Conservation (phyloP, 2,329 filamentous ascomycete species). For the Aureobasidium uvarum region DNA sequence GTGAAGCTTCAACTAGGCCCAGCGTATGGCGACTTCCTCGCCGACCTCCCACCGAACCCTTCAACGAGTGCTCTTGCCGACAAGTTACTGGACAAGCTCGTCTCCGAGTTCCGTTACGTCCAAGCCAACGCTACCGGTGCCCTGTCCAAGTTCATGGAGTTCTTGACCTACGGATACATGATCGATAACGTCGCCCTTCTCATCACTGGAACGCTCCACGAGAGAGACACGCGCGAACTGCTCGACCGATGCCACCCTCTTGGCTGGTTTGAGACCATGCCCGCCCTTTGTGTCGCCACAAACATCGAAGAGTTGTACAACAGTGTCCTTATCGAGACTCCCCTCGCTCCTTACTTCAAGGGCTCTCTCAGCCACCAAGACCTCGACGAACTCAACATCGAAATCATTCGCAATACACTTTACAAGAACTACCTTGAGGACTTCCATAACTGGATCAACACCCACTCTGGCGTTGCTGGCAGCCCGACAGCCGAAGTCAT, state of each 20-base stretch:
- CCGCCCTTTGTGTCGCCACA: constrained; percentile 93
- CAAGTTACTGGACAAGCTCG: constrained; percentile 97
- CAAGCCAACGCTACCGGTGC: constrained; percentile 91
- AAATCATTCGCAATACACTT: constrained; percentile 96
- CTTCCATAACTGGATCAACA: constrained; percentile 93
- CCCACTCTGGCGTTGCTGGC: constrained; percentile 77
- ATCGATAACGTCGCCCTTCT: constrained; percentile 98
- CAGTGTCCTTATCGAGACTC: constrained; percentile 94
- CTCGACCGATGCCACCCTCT: constrained; percentile 94
- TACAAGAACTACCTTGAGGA: constrained; percentile 99
- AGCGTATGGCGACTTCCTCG: constrained; percentile 95
- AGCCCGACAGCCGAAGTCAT: constrained; percentile 93
- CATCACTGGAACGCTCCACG: constrained; percentile 96
- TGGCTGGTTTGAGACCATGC: constrained; percentile 99
- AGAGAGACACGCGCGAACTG: constrained; percentile 92
- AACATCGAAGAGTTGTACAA: constrained; percentile 99
- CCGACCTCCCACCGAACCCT: constrained; percentile 88
- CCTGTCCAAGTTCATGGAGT: constrained; percentile 94
- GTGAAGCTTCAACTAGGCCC: constrained; percentile 96
- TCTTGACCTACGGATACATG: constrained; percentile 99
- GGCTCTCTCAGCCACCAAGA: constrained; percentile 94
- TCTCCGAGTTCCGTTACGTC: constrained; percentile 94
- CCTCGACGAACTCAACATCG: constrained; percentile 97
- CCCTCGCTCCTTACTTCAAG: constrained; percentile 95
- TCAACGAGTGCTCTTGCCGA: constrained; percentile 92